These are phyloP conservation scores for Anacardium occidentale DNA, from an alignment of 345 rosid genomes.

Conservation along the genomic window DNA sequence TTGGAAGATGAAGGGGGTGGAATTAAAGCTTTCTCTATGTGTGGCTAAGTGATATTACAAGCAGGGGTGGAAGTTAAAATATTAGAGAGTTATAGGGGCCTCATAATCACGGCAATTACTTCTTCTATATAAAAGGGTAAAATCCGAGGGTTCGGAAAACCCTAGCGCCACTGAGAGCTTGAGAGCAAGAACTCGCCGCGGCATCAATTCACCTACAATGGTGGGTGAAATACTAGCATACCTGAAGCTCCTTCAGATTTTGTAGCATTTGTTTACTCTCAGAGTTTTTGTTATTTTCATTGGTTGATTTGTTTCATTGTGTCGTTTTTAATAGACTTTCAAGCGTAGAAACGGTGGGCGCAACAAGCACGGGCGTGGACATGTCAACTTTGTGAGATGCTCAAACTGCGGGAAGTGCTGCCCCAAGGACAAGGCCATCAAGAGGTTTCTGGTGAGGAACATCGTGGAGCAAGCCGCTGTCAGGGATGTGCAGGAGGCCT, in stretches of 20 bases:
- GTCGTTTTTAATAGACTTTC: conserved; percentile 50
- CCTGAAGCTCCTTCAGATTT: too few relatives aligned
- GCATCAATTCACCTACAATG: neutral
- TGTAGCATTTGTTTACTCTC: too few relatives aligned
- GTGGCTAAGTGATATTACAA: too few relatives aligned
- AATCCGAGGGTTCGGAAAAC: too few relatives aligned
- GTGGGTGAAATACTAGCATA: neutral
- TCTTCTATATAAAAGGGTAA: neutral
- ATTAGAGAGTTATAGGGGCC: neutral
- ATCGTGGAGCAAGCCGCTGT: conserved; percentile 90
- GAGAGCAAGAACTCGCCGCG: neutral
- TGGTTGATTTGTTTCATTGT: too few relatives aligned
- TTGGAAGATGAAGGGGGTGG: too few relatives aligned
- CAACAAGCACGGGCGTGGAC: conserved; percentile 95
- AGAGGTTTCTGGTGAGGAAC: conserved; percentile 90
- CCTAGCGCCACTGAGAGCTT: neutral
- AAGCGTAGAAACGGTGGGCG: conserved; percentile 92
- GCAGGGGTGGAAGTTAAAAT: neutral
- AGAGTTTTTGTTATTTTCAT: too few relatives aligned
- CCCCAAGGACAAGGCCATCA: conserved; percentile 84
- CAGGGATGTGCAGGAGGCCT: conserved; percentile 86
- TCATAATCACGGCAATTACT: neutral
- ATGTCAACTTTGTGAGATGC: conserved; percentile 83
- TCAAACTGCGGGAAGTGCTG: conserved; percentile 97
- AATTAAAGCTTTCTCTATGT: too few relatives aligned